These are phyloP conservation scores for Vinca major DNA, from an alignment of 305 asterid genomes.

Conservation along the genomic window DNA sequence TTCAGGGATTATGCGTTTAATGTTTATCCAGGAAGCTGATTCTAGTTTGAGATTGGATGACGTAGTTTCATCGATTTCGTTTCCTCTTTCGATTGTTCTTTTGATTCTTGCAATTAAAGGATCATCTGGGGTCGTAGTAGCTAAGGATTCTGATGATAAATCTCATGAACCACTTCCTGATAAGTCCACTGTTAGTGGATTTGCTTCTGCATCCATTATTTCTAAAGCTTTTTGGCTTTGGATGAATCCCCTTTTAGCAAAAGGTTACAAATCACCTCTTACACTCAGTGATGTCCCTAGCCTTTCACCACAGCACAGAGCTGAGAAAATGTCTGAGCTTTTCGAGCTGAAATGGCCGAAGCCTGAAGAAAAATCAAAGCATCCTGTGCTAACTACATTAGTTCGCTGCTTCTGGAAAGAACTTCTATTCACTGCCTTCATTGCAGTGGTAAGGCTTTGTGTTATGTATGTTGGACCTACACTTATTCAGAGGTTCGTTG, in stretches of 20 bases:
- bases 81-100: slow-evolving; percentile 38
- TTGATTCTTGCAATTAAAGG: slow-evolving; percentile 47
- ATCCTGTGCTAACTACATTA: slow-evolving; percentile 63
- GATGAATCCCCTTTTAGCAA: slow-evolving; percentile 71
- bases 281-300: slow-evolving; percentile 66
- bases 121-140: slow-evolving; percentile 41
- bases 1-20: slow-evolving; percentile 38
- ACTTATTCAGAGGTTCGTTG: slow-evolving; percentile 60
- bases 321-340: slow-evolving; percentile 52
- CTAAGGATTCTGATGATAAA: slow-evolving; percentile 21
- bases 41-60: slow-evolving; percentile 45
- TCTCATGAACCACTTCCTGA: slow-evolving; percentile 33
- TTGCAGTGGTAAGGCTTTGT: slow-evolving; percentile 56
- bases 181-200: slow-evolving; percentile 41
- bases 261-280: slow-evolving; percentile 58
- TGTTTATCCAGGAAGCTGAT: slow-evolving; percentile 31
- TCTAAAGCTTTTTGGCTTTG: slow-evolving; percentile 75
- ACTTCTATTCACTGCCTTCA: slow-evolving; percentile 51
- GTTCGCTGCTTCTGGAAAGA: slow-evolving; percentile 74
- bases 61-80: slow-evolving; percentile 33
- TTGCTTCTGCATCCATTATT: slow-evolving; percentile 62
- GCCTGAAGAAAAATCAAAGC: slow-evolving; percentile 58
- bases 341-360: slow-evolving; percentile 76
- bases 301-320: slow-evolving; percentile 67
- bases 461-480: slow-evolving; percentile 80